Percentiles rank a stretch among this genome's conserved stretches.
Evolutionary conservation across 257 asterid genomes (phyloP).

Genomic region (Capsicum chinense): DNA sequence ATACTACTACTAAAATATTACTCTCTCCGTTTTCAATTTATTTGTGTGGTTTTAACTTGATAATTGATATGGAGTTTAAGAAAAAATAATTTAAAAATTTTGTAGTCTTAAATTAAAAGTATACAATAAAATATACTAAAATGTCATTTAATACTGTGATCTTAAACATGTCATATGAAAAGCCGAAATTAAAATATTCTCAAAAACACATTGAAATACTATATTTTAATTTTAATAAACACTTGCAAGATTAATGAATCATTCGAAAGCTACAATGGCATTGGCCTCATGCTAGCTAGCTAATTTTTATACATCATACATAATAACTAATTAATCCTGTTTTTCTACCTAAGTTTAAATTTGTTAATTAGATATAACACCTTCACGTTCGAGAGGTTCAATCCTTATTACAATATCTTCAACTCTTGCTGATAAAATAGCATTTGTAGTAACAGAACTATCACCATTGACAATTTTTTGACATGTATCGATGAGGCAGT

Average conservation of each 20-base stretch:
- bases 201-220: background rate
- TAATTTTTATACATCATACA: background rate
- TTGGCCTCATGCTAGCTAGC: background rate
- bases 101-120: no score
- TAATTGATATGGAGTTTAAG: no score
- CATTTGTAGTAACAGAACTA: background rate
- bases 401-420: background rate
- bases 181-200: no score
- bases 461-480: background rate
- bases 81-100: no score
- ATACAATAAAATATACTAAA: no score
- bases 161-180: no score
- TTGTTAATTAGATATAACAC: background rate
- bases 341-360: background rate
- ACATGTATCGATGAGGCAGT: background rate
- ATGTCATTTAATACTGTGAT: no score
- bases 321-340: background rate
- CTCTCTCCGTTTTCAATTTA: no score
- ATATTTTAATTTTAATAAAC: background rate
- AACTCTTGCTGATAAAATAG: background rate
- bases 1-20: no score
- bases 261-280: background rate
- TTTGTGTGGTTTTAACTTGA: no score
- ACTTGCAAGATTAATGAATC: conserved; percentile 9
- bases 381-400: background rate